Conservation (phyloP, 2,329 filamentous ascomycete genomes). For the Bipolaris victoriae region DNA sequence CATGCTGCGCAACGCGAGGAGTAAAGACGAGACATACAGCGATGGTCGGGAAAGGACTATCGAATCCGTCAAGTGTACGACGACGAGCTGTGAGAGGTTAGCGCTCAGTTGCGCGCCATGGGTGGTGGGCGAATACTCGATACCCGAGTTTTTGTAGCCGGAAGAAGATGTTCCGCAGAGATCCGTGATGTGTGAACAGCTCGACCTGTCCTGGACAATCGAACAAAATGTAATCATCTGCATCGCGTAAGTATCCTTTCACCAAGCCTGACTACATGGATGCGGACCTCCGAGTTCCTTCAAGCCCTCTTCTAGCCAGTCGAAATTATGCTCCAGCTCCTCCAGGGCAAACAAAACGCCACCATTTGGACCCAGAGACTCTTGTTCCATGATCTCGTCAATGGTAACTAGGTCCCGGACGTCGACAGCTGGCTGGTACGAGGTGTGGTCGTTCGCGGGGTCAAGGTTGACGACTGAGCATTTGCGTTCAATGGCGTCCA, state of each 20-base stretch:
- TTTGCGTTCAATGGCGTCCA: conserved; percentile 91
- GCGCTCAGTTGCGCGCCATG: conserved; percentile 21
- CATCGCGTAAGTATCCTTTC: conserved; percentile 16
- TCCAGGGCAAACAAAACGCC: conserved; percentile 92
- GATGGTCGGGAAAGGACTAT: conserved; percentile 93
- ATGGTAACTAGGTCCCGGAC: conserved; percentile 87
- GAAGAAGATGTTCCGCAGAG: conserved; percentile 89
- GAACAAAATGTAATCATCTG: conserved; percentile 90
- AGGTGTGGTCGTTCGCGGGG: conserved; percentile 92
- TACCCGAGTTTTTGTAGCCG: conserved; percentile 89
- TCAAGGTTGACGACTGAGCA: conserved; percentile 96
- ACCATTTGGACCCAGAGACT: conserved; percentile 89
- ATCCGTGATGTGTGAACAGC: conserved; percentile 93
- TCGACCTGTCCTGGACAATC: conserved; percentile 98
- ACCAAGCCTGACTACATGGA: not conserved
- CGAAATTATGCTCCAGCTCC: conserved; percentile 90
- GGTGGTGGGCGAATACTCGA: conserved; percentile 67
- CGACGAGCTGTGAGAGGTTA: conserved; percentile 73
- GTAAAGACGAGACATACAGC: conserved; percentile 90
- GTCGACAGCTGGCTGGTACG: conserved; percentile 87
- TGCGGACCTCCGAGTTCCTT: conserved; percentile 69
- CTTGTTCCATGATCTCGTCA: conserved; percentile 93
- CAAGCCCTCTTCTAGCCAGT: conserved; percentile 85
- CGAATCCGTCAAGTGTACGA: conserved; percentile 91
- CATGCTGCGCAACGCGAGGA: conserved; percentile 94